Evolutionary conservation across 371 early-diverging fungal genomes (phyloP).

Genomic region (Haplosporangium sp.): DNA sequence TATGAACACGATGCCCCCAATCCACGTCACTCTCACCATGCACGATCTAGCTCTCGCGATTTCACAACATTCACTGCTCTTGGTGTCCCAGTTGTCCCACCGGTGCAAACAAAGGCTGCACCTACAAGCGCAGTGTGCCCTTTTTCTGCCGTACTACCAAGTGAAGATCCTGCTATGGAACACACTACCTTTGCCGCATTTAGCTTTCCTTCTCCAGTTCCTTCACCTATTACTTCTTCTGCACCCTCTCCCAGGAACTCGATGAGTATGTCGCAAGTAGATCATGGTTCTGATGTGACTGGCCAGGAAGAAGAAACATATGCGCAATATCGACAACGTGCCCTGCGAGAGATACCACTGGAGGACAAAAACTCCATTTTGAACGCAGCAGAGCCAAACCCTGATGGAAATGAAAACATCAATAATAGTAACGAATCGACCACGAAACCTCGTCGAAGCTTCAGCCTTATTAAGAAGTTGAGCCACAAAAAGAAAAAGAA

Average conservation of each 20-base stretch:
- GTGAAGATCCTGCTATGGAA: conserved; percentile 15
- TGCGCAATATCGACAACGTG: background rate
- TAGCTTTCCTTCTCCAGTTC: conserved; percentile 38
- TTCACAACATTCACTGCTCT: conserved; percentile 38
- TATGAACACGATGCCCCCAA: background rate
- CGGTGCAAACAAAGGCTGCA: conserved; percentile 7
- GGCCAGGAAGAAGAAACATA: background rate
- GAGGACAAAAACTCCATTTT: background rate
- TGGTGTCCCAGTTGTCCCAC: conserved; percentile 23
- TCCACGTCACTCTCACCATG: conserved; percentile 1
- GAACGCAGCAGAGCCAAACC: background rate
- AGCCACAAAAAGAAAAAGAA: conserved; percentile 30
- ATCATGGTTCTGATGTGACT: conserved; percentile 10
- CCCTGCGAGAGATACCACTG: background rate
- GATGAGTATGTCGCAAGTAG: background rate
- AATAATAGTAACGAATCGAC: background rate
- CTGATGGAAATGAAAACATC: background rate
- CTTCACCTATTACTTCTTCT: conserved; percentile 20
- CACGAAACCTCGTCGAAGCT: conserved; percentile 13
- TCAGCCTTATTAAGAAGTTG: conserved; percentile 37
- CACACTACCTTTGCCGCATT: conserved; percentile 47
- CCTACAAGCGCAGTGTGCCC: background rate
- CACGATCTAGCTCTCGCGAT: conserved; percentile 19
- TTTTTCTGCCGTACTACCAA: background rate
- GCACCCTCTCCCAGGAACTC: conserved; percentile 32